Base-by-base conservation (phyloP, 139 green algal species). In the Prasinococcaceae sp. region DNA sequence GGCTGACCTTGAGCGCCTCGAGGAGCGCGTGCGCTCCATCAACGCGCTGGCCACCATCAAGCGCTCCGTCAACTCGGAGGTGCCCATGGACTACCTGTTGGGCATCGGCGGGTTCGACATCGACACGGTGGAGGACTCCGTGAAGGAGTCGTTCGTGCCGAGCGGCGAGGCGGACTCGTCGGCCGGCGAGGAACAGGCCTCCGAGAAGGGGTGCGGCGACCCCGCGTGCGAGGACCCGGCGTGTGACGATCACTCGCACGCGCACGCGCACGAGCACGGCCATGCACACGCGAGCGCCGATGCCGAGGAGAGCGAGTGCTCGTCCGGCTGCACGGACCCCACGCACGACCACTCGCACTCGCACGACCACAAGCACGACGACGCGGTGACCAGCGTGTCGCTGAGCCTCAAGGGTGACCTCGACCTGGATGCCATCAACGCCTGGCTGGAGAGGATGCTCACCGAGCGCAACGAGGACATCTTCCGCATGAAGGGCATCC, bases 51-150 rank as follows among this genome's bases (percentile, higher is more conserved):
- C 89, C 4, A 43, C 42, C 9, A 68, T 89, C 32, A 53, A 56
- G 47, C 58, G 60, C 3, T 53, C 76, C 1, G 32, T 66, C 30
- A 57, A 55, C 12, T 61, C 68, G 12, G n/a, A 79, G n/a, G 80
- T 96, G 17, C 40, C 68, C 0, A 38, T 93, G 20, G 84, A 92
- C 40, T 93, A 86, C 44, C 78, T 96, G 25, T 47, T 98, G n/a
- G 87, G 83, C 10, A 57, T 97, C 30, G 83, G 84, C 5, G 90
- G 90, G 8, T 96, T 93, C 65, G 84, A 96, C 55, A 68, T 94
- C n/a, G 65, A 85, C 5, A 74, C 73, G 4, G 73, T 95, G 26
- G 80, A 90, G 45, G 76, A 82, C 38, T 62, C 84, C 47, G 69
- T 94, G 48, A 25, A 62, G 6, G 45, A 39, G 33, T n/a, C 48